Evolutionary conservation across 2,329 filamentous ascomycete genomes (phyloP).

Genomic region (Curvularia spicifera): DNA sequence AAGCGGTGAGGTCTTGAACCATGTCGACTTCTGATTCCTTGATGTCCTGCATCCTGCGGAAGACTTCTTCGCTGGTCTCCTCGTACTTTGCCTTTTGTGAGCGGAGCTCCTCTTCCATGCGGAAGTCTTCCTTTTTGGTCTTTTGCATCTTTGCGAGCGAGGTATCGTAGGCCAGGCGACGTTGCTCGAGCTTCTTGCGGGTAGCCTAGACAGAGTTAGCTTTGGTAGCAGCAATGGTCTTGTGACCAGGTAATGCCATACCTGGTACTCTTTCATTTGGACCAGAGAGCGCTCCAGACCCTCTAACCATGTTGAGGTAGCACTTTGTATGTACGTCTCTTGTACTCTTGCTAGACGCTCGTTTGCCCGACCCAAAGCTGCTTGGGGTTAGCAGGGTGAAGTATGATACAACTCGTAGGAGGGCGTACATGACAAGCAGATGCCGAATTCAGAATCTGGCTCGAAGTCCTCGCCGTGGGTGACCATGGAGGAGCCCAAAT

Average conservation of each 20-base stretch:
- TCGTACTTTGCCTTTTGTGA: slow-evolving; percentile 95
- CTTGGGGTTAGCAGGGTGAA: slow-evolving; percentile 24
- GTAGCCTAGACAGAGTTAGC: slow-evolving; percentile 61
- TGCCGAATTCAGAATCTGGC: slow-evolving; percentile 86
- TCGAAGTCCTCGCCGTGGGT: slow-evolving; percentile 92
- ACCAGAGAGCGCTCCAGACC: slow-evolving; percentile 86
- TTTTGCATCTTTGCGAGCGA: slow-evolving; percentile 91
- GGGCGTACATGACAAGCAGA: slow-evolving; percentile 75
- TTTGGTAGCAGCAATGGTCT: not conserved
- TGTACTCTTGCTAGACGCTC: slow-evolving; percentile 86
- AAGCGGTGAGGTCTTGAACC: slow-evolving; percentile 76
- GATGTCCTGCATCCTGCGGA: slow-evolving; percentile 93
- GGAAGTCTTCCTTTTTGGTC: slow-evolving; percentile 90
- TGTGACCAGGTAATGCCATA: slow-evolving; percentile 51
- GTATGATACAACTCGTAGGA: not conserved
- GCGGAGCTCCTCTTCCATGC: slow-evolving; percentile 89
- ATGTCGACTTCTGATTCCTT: slow-evolving; percentile 88
- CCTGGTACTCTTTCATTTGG: slow-evolving; percentile 98
- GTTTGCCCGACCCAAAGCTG: slow-evolving; percentile 81
- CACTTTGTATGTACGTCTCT: slow-evolving; percentile 78
- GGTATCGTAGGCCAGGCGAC: slow-evolving; percentile 88
- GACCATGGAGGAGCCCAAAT: slow-evolving; percentile 85
- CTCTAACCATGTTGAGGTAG: slow-evolving; percentile 85
- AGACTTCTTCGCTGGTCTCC: slow-evolving; percentile 90
- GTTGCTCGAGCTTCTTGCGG: slow-evolving; percentile 91